phyloP scores from a whole-genome alignment of 2,329 filamentous ascomycete species.

The Claviceps sp. region DNA sequence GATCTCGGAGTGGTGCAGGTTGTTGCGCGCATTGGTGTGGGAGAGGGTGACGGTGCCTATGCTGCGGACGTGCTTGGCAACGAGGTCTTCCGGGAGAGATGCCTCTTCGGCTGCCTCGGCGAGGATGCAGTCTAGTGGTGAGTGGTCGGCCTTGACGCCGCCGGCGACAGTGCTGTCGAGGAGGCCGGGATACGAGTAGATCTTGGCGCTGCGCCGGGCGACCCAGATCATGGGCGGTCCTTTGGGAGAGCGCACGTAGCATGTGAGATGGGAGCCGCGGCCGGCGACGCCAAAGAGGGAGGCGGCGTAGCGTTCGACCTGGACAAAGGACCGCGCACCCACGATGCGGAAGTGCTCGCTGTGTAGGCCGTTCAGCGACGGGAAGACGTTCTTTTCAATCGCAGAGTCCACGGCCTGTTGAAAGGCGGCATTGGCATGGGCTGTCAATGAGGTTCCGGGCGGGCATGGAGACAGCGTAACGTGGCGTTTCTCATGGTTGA shows the following conservation, averaged over 20 bases:
- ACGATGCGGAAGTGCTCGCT: conserved; percentile 30
- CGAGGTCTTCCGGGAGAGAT: conserved; percentile 17
- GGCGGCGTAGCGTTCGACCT: conserved; percentile 48
- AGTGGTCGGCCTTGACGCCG: conserved; percentile 55
- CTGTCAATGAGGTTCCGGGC: conserved; percentile 11
- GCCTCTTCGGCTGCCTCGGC: conserved; percentile 66
- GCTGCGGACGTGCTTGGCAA: conserved; percentile 12
- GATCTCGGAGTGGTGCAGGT: conserved; percentile 24
- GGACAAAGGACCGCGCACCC: conserved; percentile 22
- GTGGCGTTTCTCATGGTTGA: conserved; percentile 18
- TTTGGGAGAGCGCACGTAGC: conserved; percentile 30
- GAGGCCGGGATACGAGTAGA: conserved; percentile 62
- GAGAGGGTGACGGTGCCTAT: conserved; percentile 23
- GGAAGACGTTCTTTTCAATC: conserved; percentile 26
- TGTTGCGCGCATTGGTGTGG: conserved; percentile 15
- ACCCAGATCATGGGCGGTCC: conserved; percentile 55
- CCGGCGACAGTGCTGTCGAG: conserved; percentile 73
- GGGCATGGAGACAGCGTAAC: conserved; percentile 20
- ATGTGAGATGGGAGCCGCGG: conserved; percentile 54
- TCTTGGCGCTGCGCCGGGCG: conserved; percentile 48
- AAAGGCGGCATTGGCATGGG: background rate
- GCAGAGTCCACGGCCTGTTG: conserved; percentile 11
- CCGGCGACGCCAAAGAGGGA: conserved; percentile 54
- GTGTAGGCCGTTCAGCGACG: conserved; percentile 23
- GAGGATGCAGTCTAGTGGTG: conserved; percentile 53